Evolutionary conservation across 2,329 filamentous ascomycete genomes (phyloP).

Genomic region (Onygenales sp.): DNA sequence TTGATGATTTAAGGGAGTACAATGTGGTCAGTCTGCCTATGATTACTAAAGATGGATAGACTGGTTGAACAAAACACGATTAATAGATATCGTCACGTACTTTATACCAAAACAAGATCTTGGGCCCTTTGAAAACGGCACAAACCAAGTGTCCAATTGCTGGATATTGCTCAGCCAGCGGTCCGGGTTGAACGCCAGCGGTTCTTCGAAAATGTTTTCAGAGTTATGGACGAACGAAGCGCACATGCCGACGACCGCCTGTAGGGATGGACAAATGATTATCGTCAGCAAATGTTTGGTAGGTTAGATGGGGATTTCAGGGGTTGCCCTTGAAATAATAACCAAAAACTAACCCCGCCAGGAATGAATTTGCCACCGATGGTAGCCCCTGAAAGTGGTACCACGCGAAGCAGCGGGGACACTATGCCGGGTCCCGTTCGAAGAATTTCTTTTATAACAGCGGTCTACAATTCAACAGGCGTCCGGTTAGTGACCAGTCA

Average conservation of each 20-base stretch:
- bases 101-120: slow-evolving; percentile 31
- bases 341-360: slow-evolving; percentile 14
- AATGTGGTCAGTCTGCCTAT: background rate
- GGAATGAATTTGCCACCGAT: slow-evolving; percentile 13
- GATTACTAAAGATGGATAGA: background rate
- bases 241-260: slow-evolving; percentile 21
- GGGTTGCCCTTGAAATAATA: background rate
- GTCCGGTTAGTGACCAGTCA: no score
- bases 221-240: slow-evolving; percentile 17
- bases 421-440: slow-evolving; percentile 27
- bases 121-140: slow-evolving; percentile 37
- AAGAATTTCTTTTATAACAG: slow-evolving; percentile 32
- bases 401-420: slow-evolving; percentile 18
- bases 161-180: slow-evolving; percentile 27
- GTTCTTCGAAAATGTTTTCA: slow-evolving; percentile 25
- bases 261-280: background rate
- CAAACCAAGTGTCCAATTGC: slow-evolving; percentile 26
- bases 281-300: background rate
- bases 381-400: slow-evolving; percentile 15
- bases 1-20: background rate
- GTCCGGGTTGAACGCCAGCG: slow-evolving; percentile 30
- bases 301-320: background rate
- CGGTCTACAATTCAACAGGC: slow-evolving; percentile 13
- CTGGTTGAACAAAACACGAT: background rate
- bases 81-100: background rate